Evolutionary conservation across 2,329 filamentous ascomycete genomes (phyloP).

Genomic region (Penicillium palitans): DNA sequence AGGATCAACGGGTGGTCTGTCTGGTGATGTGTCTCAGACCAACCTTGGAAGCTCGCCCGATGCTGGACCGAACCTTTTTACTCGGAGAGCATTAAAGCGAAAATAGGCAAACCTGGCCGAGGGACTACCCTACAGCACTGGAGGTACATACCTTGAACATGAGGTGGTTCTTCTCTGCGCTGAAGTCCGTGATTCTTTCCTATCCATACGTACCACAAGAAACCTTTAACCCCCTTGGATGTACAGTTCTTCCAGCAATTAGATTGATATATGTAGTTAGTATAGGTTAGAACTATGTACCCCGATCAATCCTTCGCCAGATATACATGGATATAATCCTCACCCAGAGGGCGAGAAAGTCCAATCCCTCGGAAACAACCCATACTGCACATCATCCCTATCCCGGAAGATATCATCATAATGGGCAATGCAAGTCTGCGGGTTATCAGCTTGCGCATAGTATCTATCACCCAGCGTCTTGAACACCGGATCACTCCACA

Average conservation of each 20-base stretch:
- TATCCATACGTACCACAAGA: neutral
- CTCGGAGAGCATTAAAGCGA: neutral
- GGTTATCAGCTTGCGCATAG: constrained; percentile 30
- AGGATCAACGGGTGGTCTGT: neutral
- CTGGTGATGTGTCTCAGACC: neutral
- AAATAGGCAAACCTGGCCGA: neutral
- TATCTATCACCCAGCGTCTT: constrained; percentile 27
- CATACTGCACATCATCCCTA: constrained; percentile 28
- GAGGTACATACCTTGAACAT: neutral
- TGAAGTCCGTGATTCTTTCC: neutral
- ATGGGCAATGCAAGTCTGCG: constrained; percentile 29
- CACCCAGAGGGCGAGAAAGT: constrained; percentile 22
- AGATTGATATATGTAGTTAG: neutral
- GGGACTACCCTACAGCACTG: neutral
- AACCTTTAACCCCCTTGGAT: neutral
- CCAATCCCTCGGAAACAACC: constrained; percentile 32
- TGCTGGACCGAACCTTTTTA: too few relatives aligned
- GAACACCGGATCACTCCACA: constrained; percentile 36
- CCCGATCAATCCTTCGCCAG: neutral
- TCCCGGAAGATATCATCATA: constrained; percentile 36
- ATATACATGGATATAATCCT: neutral
- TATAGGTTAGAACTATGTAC: neutral
- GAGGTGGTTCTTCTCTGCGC: neutral
- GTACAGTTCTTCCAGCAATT: neutral
- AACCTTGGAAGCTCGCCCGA: neutral